These are phyloP conservation scores for Kodamaea fukazawae DNA, from an alignment of 805 yeast genomes.

Conservation along the genomic window DNA sequence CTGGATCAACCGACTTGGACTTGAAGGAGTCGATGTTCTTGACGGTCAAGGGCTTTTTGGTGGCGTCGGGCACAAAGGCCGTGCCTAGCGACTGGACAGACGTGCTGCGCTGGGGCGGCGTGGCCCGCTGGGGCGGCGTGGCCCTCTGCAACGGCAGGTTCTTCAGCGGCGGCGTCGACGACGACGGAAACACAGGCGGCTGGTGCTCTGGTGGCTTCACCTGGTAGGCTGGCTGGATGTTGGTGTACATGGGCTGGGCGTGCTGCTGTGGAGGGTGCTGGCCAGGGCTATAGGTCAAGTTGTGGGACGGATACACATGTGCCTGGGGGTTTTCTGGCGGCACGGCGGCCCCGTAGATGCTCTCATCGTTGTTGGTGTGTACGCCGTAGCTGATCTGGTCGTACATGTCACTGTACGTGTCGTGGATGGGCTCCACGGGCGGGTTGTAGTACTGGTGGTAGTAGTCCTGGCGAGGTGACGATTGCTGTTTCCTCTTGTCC, in stretches of 20 bases:
- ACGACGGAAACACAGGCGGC: neutral
- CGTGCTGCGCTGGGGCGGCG: neutral
- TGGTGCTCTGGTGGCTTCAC: too few relatives aligned
- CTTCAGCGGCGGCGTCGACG: neutral
- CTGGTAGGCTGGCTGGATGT: too few relatives aligned
- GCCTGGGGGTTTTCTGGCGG: too few relatives aligned
- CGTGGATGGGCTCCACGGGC: too few relatives aligned
- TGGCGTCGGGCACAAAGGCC: neutral
- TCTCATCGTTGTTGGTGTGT: too few relatives aligned
- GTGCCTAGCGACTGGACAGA: neutral
- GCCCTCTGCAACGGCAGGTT: neutral
- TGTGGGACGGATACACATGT: too few relatives aligned
- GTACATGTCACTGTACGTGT: too few relatives aligned
- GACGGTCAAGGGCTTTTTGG: too few relatives aligned
- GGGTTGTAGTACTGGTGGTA: neutral
- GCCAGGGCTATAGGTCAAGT: too few relatives aligned
- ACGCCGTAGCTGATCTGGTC: too few relatives aligned
- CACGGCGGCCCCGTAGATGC: too few relatives aligned
- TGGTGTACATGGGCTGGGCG: constrained; percentile 1
- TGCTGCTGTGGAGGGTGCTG: neutral
- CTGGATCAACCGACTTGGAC: constrained; percentile 15
- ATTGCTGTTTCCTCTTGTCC: constrained; percentile 17
- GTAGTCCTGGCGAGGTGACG: constrained; percentile 6
- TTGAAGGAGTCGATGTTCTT: neutral
- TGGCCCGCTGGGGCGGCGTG: neutral